Evolutionary conservation across 179 eudicot species (phyloP), one percentile per base, ranked within the genome.

Genomic region (Patellifolia procumbens): DNA sequence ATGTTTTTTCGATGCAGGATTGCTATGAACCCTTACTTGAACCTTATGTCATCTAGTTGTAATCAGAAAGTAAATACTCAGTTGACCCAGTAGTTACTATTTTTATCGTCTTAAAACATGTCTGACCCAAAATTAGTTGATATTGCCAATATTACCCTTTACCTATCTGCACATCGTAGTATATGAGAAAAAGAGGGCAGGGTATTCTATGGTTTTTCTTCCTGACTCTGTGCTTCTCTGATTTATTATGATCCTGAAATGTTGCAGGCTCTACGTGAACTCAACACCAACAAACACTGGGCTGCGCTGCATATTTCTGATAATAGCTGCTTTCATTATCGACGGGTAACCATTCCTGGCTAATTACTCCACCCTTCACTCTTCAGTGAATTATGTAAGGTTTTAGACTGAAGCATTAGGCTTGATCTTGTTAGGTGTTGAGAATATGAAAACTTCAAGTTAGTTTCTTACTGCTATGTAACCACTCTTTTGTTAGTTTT

Each of bases 271-370:
- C 74, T 88, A 45, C 77, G 82, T 43, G 95, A 93, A 86, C 79
- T 93, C 67, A 79, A 77, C 34, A 76, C 67, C 69, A 87, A 80
- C 80, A 88, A 84, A 80, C 85, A 83, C 22, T 93, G 97, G 97
- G 89, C 90, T 79, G 87, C 87, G 43, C 82, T 92, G 79, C 88
- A 93, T 81, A 88, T 90, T 76, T 86, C 98, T 70, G 98, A 93
- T 82, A 91, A 82, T 81, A 91, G 93, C 70, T 92, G 93, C 81
- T 93, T 90, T 80, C 98, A 91, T 76, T 91, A 89, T 86, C 95
- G 91, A 37, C 78, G 87, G 72, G 96, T 93, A 80, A 85, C 83
- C 76, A 73, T 77, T 45, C 24, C 32, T 73, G 71, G 12, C 61
- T 65, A 22, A 43, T 17, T 16, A 72, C n/a, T 43, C 15, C 68